Percentiles rank a stretch among this genome's conserved stretches.
phyloP scores from a whole-genome alignment of 371 early-diverging fungal species.

The Batkoa obscura region DNA sequence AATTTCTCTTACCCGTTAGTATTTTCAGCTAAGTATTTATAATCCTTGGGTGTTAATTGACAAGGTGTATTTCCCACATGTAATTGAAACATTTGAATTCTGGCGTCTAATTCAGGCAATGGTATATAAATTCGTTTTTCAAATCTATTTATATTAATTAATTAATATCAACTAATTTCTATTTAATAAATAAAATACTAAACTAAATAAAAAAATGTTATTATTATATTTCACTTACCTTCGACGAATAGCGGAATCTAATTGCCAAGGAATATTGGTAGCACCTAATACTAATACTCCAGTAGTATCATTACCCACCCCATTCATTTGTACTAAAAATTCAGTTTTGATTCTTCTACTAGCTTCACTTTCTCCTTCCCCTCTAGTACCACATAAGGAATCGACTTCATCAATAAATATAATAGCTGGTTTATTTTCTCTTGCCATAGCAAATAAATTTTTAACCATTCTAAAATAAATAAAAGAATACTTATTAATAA shows the following conservation, averaged over 20 bases:
- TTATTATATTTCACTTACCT: constrained; percentile 35
- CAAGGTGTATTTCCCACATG: constrained; percentile 83
- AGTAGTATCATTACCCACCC: constrained; percentile 84
- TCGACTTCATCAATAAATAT: constrained; percentile 98
- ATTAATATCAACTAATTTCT: too few species aligned
- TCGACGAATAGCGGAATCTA: constrained; percentile 84
- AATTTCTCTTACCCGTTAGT: constrained; percentile 69
- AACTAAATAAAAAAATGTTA: too few species aligned
- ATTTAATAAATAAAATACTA: too few species aligned
- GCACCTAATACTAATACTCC: constrained; percentile 90
- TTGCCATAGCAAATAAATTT: constrained; percentile 84
- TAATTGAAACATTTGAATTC: constrained; percentile 78
- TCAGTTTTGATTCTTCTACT: constrained; percentile 87
- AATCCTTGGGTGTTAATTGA: constrained; percentile 45
- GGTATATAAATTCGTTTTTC: constrained; percentile 95
- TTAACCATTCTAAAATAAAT: constrained; percentile 55
- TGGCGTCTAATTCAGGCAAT: constrained; percentile 71
- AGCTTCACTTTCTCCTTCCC: constrained; percentile 92
- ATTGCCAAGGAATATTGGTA: constrained; percentile 93
- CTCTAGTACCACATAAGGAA: constrained; percentile 81
- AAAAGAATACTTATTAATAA: too few species aligned
- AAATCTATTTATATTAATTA: too few species aligned
- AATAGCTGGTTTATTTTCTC: constrained; percentile 81
- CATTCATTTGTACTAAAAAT: constrained; percentile 95
- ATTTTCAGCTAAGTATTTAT: constrained; percentile 42